Evolutionary conservation across 1,284 basidiomycete genomes (phyloP).

Genomic region (Fomes fomentarius): DNA sequence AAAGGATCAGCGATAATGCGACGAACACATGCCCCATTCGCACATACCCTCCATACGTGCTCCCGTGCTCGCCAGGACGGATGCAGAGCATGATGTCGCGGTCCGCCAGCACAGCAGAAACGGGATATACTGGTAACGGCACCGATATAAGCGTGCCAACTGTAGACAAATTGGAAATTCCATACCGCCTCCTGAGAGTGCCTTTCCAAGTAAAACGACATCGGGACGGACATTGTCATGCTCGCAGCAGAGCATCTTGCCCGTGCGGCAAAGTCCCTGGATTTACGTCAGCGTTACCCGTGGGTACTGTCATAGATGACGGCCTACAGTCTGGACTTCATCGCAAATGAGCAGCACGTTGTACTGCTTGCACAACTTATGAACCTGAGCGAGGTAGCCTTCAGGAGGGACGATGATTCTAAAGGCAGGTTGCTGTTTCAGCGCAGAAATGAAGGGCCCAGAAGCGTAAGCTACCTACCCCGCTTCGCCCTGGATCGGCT

Average conservation of each 20-base stretch:
- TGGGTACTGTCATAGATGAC: too few relatives aligned
- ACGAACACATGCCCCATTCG: not conserved
- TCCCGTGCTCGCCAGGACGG: conserved; percentile 97
- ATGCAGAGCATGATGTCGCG: conserved; percentile 94
- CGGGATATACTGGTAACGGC: conserved; percentile 85
- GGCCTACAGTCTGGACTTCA: conserved; percentile 94
- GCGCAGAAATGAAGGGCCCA: not conserved
- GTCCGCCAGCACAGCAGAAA: conserved; percentile 92
- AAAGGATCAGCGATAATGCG: not conserved
- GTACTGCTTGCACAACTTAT: conserved; percentile 89
- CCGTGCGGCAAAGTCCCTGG: conserved; percentile 83
- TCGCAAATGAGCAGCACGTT: conserved; percentile 97
- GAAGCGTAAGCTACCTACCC: conserved; percentile 61
- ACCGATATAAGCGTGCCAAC: not conserved
- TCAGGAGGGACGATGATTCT: conserved; percentile 92
- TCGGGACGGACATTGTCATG: conserved; percentile 92
- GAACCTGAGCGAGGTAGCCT: conserved; percentile 83
- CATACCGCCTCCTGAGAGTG: conserved; percentile 89
- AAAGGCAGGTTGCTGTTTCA: not conserved
- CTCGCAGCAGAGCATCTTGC: conserved; percentile 88
- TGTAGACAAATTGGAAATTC: conserved; percentile 13
- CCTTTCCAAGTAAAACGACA: conserved; percentile 94
- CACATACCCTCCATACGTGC: conserved; percentile 88
- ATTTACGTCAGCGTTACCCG: not conserved
- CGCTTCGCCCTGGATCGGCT: conserved; percentile 98